Base-by-base conservation (phyloP, 495 filamentous ascomycete species). In the Daldinia concentrica region DNA sequence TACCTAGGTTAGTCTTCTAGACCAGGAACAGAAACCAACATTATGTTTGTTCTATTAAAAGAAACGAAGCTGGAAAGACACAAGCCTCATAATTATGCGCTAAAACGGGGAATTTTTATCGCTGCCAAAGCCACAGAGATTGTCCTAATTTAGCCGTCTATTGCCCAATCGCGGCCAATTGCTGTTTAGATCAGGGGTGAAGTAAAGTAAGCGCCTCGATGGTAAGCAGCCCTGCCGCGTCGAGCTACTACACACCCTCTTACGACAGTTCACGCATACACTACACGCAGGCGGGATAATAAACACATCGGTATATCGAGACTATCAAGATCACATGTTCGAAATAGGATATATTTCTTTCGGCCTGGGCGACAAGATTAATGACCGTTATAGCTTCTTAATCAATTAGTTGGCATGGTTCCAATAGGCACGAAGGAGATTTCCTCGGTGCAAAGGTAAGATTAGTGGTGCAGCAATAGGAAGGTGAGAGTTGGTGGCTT, bases 391-490 rank as follows among this genome's bases (percentile, higher is more conserved):
- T 14, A n/a, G 5, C 27, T 30, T 54, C 50, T 30, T 48, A 34
- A 34, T 34, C 6, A 24, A 15, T 54, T 8, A 54, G 30, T 54
- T 5, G 50, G 50, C 50, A n/a, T 15, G 8, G 11, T 29, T 52
- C 48, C 48, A 3, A 27, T 29, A 52, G 24, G 27, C 26, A 6
- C 22, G 19, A 26, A 41, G 17, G 54, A 17, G 29, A 57, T 34
- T 32, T 19, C 22, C 39, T 60, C 14, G 19, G 19, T 12, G 36
- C 34, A 55, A 54, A 26, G 36, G 34, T 60, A 55, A 67, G 48
- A 67, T 67, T 68, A 54, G 26, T 24, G 27, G 26, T 37, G 8
- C 58, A 22, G 58, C 22, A 68, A 68, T 58, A 61, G 64, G 64
- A 68, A 68, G 64, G 64, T 62, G 45, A 66, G 34, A 14, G 4